Conservation (phyloP, 2,329 filamentous ascomycete genomes). For the Leptosphaerulina australis region DNA sequence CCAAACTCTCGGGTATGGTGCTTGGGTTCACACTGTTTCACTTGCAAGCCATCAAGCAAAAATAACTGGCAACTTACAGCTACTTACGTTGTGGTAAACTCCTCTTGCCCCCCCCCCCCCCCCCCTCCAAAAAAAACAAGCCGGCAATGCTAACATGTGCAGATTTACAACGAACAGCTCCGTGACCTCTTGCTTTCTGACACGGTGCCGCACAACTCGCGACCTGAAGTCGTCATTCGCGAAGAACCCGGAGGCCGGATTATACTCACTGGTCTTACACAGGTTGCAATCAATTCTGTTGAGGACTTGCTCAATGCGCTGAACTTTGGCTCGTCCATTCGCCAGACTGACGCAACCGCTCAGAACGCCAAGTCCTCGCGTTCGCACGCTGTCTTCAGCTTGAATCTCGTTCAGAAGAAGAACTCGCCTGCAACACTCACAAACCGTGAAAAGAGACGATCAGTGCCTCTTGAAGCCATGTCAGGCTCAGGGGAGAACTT, state of each 20-base stretch:
- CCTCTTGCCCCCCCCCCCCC: no score
- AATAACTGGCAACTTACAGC: no score
- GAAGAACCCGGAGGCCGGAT: slow-evolving; percentile 96
- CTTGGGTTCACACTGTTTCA: no score
- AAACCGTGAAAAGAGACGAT: slow-evolving; percentile 79
- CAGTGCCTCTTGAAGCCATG: slow-evolving; percentile 82
- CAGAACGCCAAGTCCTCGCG: slow-evolving; percentile 98
- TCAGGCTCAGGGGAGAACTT: slow-evolving; percentile 62
- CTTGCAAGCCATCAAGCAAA: no score
- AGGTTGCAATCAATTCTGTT: slow-evolving; percentile 86
- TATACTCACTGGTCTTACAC: slow-evolving; percentile 84
- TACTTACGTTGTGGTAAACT: no score
- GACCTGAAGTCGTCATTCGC: slow-evolving; percentile 83
- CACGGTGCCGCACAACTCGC: slow-evolving; percentile 69
- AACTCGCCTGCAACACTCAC: slow-evolving; percentile 57
- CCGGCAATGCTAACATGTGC: slow-evolving; percentile 24
- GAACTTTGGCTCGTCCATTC: slow-evolving; percentile 90
- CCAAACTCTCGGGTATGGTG: no score
- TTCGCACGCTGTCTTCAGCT: slow-evolving; percentile 94
- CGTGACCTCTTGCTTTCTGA: slow-evolving; percentile 88
- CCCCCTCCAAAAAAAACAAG: no score
- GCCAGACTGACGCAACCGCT: slow-evolving; percentile 94
- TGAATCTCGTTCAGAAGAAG: slow-evolving; percentile 90
- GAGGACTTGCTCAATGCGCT: slow-evolving; percentile 89
- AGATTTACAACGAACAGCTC: slow-evolving; percentile 98